phyloP scores from a whole-genome alignment of 371 early-diverging fungal species.

The Paramicrosporidium saccamoebae region DNA sequence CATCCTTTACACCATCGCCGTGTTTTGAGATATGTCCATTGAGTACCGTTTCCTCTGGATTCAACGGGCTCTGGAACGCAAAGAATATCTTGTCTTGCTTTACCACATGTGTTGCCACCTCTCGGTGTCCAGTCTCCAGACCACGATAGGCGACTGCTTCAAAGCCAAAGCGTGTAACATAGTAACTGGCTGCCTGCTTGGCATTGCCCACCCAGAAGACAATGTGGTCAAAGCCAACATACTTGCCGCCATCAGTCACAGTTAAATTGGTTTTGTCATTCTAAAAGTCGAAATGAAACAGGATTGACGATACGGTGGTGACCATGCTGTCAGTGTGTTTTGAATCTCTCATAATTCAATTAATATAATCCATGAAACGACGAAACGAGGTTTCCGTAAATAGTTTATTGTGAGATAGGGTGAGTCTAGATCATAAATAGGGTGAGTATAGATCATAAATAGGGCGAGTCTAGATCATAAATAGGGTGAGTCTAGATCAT shows the following conservation, averaged over 20 bases:
- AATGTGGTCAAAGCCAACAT: slow-evolving; percentile 28
- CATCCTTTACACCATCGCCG: slow-evolving; percentile 81
- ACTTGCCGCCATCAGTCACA: slow-evolving; percentile 4
- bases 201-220: slow-evolving; percentile 65
- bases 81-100: slow-evolving; percentile 38
- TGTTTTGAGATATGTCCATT: slow-evolving; percentile 31
- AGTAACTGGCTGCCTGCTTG: slow-evolving; percentile 76
- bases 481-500: too few relatives aligned
- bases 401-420: too few relatives aligned
- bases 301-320: too few relatives aligned
- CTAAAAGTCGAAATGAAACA: too few relatives aligned
- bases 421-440: too few relatives aligned
- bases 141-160: slow-evolving; percentile 67
- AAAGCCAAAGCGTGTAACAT: slow-evolving; percentile 59
- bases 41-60: slow-evolving; percentile 38
- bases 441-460: too few relatives aligned
- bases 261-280: too few relatives aligned
- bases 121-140: slow-evolving; percentile 67
- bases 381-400: too few relatives aligned
- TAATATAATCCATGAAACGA: too few relatives aligned
- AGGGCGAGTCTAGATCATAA: too few relatives aligned
- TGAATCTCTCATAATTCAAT: too few relatives aligned
- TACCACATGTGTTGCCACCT: slow-evolving; percentile 53
- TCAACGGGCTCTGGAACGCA: slow-evolving; percentile 62
- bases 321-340: too few relatives aligned